phyloP scores from a whole-genome alignment of 1,284 basidiomycete genomes.

The Irpex sp. region DNA sequence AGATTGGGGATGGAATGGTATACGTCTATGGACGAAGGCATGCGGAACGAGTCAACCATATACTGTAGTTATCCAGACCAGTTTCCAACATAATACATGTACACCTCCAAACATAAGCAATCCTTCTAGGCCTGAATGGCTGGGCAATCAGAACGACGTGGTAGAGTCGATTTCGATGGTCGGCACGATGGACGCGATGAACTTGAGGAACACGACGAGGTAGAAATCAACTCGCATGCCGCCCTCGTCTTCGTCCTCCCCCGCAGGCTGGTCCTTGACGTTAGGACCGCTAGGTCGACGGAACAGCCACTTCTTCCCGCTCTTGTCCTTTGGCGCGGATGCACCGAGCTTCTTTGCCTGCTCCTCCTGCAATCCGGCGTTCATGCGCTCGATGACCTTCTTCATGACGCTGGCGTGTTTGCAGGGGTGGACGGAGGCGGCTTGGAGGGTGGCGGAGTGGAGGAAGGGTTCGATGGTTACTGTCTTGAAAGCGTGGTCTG shows the following conservation, averaged over 20 bases:
- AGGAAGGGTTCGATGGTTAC: slow-evolving; percentile 99
- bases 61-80: background rate
- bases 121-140: background rate
- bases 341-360: slow-evolving; percentile 49
- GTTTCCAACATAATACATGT: background rate
- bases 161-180: slow-evolving; percentile 95
- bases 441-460: slow-evolving; percentile 80
- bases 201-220: slow-evolving; percentile 95
- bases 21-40: slow-evolving; percentile 5
- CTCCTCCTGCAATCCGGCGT: slow-evolving; percentile 79
- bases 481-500: slow-evolving; percentile 98
- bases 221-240: slow-evolving; percentile 96
- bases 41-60: background rate
- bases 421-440: slow-evolving; percentile 95
- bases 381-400: slow-evolving; percentile 99
- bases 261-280: slow-evolving; percentile 48
- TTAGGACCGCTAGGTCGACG: slow-evolving; percentile 62
- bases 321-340: slow-evolving; percentile 29
- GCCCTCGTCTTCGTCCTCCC: slow-evolving; percentile 64
- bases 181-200: slow-evolving; percentile 91
- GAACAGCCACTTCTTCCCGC: slow-evolving; percentile 84
- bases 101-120: background rate
- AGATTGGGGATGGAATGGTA: background rate
- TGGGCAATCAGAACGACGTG: slow-evolving; percentile 61
- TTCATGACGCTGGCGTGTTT: slow-evolving; percentile 99